Evolutionary conservation across 2,329 filamentous ascomycete genomes (phyloP), one percentile per base, ranked within the genome.

Genomic region (Epichloe uncinata): DNA sequence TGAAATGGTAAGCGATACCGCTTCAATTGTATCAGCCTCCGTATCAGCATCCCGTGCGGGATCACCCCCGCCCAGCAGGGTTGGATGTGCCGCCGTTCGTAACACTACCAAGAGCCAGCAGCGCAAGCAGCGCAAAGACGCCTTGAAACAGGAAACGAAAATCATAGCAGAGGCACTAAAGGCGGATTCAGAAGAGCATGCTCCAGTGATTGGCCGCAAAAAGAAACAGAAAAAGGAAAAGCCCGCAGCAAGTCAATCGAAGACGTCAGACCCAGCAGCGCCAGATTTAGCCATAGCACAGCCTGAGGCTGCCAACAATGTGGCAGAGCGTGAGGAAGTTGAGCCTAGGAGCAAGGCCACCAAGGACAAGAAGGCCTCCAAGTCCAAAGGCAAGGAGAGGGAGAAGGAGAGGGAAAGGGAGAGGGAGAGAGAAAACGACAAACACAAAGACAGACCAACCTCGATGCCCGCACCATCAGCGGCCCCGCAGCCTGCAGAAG

Each of bases 141-240:
- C 75, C 16, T 70, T 79, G 52, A 84, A 81, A 59, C 79, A 82
- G 58, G 81, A 85, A 50, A 75, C 74, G 3, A 74, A 72, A 16
- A 63, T 73, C 35, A 73, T 81, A 52, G 68, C 66, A 3, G 77
- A 79, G 53, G 57, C 68, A 1, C 59, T 76, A 54, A 72, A 73
- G 45, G 59, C 68, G 13, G 81, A 82, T 52, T 64, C 73, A 12
- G 72, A 78, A 47, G 75, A 79, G 55, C 76, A 79, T 56, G 87
- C 81, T 7, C 87, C 87, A 0, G 84, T 94, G 40, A 64, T 88
- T 45, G 85, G 85, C 35, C 79, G 87, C 48, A 89, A 89, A 20
- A 91, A 88, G 73, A 93, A 91, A 68, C 79, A 86, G 63, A 89
- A 86, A 72, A 91, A 88, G 67, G 81, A 84, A 58, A 82, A 79